Conservation (phyloP, 75 land plant species). For the Ceratopteris richardii region DNA sequence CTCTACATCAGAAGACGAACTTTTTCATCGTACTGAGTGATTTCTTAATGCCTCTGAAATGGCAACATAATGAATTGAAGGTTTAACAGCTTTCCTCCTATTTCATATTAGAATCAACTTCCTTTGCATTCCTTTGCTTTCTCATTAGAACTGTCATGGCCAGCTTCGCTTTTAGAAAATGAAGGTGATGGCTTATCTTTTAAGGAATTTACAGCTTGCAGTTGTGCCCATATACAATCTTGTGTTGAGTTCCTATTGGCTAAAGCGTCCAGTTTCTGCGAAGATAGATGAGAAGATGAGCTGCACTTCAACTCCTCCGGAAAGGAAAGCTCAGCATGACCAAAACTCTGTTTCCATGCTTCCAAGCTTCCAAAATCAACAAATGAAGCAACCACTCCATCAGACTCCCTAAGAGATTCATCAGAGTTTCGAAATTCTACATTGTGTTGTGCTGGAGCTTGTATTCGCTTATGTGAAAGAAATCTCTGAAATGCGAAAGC, state of each 20-base stretch:
- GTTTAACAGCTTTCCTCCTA: too few relatives aligned
- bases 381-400: not conserved
- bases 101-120: too few relatives aligned
- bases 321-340: not conserved
- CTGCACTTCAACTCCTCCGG: not conserved
- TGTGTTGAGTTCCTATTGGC: not conserved
- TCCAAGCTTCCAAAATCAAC: constrained; percentile 3
- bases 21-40: too few relatives aligned
- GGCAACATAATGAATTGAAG: too few relatives aligned
- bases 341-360: constrained; percentile 8
- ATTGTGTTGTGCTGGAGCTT: not conserved
- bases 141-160: too few relatives aligned
- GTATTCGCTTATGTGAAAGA: constrained; percentile 8
- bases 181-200: too few relatives aligned
- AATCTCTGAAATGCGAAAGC: constrained; percentile 58
- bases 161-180: too few relatives aligned
- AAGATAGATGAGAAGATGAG: not conserved
- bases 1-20: too few relatives aligned
- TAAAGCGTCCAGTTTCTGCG: not conserved
- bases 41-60: too few relatives aligned
- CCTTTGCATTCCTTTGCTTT: too few relatives aligned
- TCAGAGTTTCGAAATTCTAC: not conserved
- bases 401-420: not conserved
- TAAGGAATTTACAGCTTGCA: too few relatives aligned
- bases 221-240: not conserved